phyloP scores from a whole-genome alignment of 257 asterid species.

The Mentha longifolia region DNA sequence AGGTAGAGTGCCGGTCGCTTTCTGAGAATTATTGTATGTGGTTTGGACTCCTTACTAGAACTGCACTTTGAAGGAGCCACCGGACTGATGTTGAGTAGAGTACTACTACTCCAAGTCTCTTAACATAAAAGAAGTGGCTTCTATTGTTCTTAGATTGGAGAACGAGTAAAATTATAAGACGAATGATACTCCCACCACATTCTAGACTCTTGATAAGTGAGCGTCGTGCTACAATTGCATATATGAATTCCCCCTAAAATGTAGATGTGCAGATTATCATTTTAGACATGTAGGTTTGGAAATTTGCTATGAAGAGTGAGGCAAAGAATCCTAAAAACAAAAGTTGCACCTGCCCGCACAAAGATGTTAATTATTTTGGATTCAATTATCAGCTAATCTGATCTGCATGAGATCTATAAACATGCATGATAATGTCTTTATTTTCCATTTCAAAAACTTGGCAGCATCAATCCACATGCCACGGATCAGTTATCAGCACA shows the following conservation, averaged over 20 bases:
- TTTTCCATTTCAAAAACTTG: slow-evolving; percentile 20
- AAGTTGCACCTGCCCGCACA: not conserved
- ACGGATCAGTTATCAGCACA: slow-evolving; percentile 77
- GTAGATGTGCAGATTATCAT: not conserved
- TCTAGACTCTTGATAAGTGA: not conserved
- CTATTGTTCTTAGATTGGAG: slow-evolving; percentile 1
- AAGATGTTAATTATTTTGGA: too few species aligned
- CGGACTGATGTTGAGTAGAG: slow-evolving; percentile 18
- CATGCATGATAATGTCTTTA: slow-evolving; percentile 5
- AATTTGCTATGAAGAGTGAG: not conserved
- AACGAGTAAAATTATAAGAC: not conserved
- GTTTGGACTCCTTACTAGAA: not conserved
- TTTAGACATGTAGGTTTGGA: not conserved
- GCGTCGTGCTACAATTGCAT: not conserved
- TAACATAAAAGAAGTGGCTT: slow-evolving; percentile 3
- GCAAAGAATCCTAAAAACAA: too few species aligned
- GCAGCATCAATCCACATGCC: slow-evolving; percentile 97
- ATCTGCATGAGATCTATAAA: not conserved
- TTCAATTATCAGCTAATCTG: too few species aligned
- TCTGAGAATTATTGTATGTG: not conserved
- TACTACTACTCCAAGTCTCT: not conserved
- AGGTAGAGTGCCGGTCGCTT: slow-evolving; percentile 49
- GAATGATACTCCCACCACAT: not conserved
- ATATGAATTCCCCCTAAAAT: not conserved
- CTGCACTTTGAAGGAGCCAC: slow-evolving; percentile 1